phyloP scores from a whole-genome alignment of 306 rosid species.

The Corylus avellana region DNA sequence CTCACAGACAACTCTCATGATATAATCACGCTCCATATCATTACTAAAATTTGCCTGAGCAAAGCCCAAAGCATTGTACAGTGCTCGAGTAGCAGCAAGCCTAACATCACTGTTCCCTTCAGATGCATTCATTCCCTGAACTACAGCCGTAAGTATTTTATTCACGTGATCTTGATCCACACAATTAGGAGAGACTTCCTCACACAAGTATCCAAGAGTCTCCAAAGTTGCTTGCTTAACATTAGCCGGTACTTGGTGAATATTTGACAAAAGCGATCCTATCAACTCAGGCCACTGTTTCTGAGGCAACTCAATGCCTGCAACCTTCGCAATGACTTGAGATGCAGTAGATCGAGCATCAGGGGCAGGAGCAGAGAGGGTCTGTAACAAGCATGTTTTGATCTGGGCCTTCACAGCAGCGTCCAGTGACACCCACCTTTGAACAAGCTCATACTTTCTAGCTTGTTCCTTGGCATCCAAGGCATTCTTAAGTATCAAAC shows the following conservation, averaged over 20 bases:
- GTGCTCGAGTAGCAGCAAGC: constrained; percentile 82
- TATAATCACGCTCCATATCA: constrained; percentile 86
- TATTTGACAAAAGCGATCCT: constrained; percentile 70
- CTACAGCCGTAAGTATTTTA: constrained; percentile 87
- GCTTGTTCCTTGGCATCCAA: constrained; percentile 88
- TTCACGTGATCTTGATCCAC: constrained; percentile 88
- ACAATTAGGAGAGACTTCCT: constrained; percentile 80
- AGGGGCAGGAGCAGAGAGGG: constrained; percentile 58
- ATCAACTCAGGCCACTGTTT: constrained; percentile 91
- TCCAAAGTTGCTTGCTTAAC: constrained; percentile 85
- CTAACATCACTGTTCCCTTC: constrained; percentile 80
- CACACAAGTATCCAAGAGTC: constrained; percentile 90
- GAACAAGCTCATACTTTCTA: constrained; percentile 76
- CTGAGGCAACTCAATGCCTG: constrained; percentile 88
- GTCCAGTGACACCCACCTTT: constrained; percentile 81
- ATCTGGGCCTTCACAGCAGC: constrained; percentile 63
- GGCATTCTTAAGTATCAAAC: constrained; percentile 83
- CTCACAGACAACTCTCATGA: constrained; percentile 94
- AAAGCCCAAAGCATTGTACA: constrained; percentile 83
- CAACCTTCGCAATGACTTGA: constrained; percentile 87
- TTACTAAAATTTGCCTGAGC: constrained; percentile 86
- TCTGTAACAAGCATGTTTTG: constrained; percentile 68
- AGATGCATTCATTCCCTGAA: constrained; percentile 81
- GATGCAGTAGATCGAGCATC: constrained; percentile 87
- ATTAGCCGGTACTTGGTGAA: constrained; percentile 76